Percentiles rank a stretch among this genome's conserved stretches.
These are phyloP conservation scores for Verticillium zaregamsianum DNA, from an alignment of 2,329 filamentous ascomycete genomes.

Conservation along the genomic window DNA sequence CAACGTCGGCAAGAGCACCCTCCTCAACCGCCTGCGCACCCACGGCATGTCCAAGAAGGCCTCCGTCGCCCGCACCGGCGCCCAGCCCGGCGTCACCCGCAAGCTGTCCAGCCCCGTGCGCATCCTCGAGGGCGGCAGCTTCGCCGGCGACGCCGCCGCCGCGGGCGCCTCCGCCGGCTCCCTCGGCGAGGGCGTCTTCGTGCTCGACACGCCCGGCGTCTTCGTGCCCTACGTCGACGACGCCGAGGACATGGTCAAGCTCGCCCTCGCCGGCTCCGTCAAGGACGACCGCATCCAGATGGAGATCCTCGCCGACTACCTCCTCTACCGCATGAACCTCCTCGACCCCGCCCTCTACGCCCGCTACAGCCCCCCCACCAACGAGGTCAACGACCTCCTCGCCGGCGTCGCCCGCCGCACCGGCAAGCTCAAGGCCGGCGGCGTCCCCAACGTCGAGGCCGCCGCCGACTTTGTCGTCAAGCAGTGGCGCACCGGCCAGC, in stretches of 20 bases:
- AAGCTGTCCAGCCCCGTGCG: slow-evolving; percentile 82
- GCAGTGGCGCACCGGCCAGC: slow-evolving; percentile 71
- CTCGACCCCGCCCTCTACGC: slow-evolving; percentile 58
- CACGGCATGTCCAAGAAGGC: slow-evolving; percentile 51
- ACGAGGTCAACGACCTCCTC: slow-evolving; percentile 74
- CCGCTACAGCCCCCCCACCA: slow-evolving; percentile 67
- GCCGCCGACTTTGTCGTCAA: slow-evolving; percentile 78
- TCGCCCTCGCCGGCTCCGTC: slow-evolving; percentile 86
- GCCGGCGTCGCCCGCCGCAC: slow-evolving; percentile 66
- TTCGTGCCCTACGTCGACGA: slow-evolving; percentile 90
- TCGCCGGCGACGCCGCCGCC: slow-evolving; percentile 17
- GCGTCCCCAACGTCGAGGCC: slow-evolving; percentile 63
- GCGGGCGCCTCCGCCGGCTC: not conserved
- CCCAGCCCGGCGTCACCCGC: slow-evolving; percentile 84
- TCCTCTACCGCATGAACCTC: slow-evolving; percentile 79
- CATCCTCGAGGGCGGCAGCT: slow-evolving; percentile 42
- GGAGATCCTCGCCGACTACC: slow-evolving; percentile 80
- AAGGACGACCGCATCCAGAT: slow-evolving; percentile 81
- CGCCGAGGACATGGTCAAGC: slow-evolving; percentile 85
- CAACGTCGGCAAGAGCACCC: slow-evolving; percentile 91
- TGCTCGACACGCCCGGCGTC: slow-evolving; percentile 90
- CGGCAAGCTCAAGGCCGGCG: slow-evolving; percentile 72
- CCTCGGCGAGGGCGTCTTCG: slow-evolving; percentile 64
- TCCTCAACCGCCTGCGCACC: slow-evolving; percentile 81
- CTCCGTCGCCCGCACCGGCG: slow-evolving; percentile 78